Evolutionary conservation across 345 rosid species (phyloP), one percentile per base, ranked within the genome.

Genomic region (Cardamine chenopodiifolia): DNA sequence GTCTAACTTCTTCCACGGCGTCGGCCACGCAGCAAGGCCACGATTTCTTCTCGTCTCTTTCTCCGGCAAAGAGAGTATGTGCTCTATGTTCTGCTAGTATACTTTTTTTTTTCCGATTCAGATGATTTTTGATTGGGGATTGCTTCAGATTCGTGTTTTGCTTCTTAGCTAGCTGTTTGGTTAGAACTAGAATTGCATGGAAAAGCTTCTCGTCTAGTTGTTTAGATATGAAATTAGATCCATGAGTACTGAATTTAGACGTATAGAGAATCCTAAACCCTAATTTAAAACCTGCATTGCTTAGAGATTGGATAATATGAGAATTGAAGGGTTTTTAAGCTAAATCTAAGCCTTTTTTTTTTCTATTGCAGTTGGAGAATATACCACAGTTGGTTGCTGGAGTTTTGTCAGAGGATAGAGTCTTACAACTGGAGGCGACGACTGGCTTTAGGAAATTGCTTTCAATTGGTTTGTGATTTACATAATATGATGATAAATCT

Each of bases 381-480:
- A 71, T 89, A 29, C 84, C 83, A 13, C 76, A 86, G 5, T 73
- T 89, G 88, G 86, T 87, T 61, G 78, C 82, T 4, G 88, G 88
- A 32, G 83, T 87, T 37, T 77, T 83, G 79, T 79, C 92, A 2
- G 86, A 83, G 28, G 87, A 87, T 78, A 54, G 74, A 49, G 80
- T 61, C 32, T 9, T 72, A 17, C 95, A 86, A 83, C 76, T 86
- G 1, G 90, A 83, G 78, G 83, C 92, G 3, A 87, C 95, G 8
- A 75, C 85, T 55, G 84, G 85, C 35, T 82, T 89, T 68, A 70
- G 95, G 78, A 89, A 77, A 78, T 63, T 89, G 74, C 88, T 89
- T 34, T 89, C 92, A n/a, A 86, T 89, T 53, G 95, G 90, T 86
- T 29, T 26, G 72, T 63, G 47, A 20, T 48, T 28, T 20, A 8